phyloP scores from a whole-genome alignment of 169 alveolate species.

The Cryptosporidium muris region DNA sequence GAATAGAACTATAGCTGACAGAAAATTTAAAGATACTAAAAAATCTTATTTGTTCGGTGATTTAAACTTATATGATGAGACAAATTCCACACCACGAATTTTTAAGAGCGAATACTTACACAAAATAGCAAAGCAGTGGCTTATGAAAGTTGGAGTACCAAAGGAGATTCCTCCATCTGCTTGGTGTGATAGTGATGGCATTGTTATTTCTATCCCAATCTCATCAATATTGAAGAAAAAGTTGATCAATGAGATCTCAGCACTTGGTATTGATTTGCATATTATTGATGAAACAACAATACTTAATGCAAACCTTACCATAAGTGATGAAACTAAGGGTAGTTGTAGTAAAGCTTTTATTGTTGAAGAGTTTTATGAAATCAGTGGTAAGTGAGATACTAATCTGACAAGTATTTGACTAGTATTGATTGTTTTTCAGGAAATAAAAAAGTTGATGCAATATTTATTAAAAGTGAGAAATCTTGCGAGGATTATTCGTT shows the following conservation, averaged over 20 bases:
- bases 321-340: constrained; percentile 9
- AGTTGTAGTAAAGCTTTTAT: constrained; percentile 36
- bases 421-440: not conserved
- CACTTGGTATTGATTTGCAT: constrained; percentile 11
- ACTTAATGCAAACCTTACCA: not conserved
- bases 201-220: constrained; percentile 43
- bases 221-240: constrained; percentile 16
- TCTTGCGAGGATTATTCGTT: constrained; percentile 9
- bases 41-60: not conserved
- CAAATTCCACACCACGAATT: too few relatives aligned
- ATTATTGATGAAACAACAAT: not conserved
- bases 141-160: constrained; percentile 48
- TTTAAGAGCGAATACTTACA: constrained; percentile 21
- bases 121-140: constrained; percentile 49
- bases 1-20: not conserved
- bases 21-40: not conserved
- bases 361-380: constrained; percentile 46
- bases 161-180: constrained; percentile 69
- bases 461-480: constrained; percentile 4
- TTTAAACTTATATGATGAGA: not conserved
- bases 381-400: constrained; percentile 44
- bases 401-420: not conserved
- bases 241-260: constrained; percentile 16
- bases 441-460: constrained; percentile 30
- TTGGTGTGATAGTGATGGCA: constrained; percentile 56